These are phyloP conservation scores for Bipolaris bicolor DNA, from an alignment of 2,329 filamentous ascomycete genomes.

Conservation along the genomic window DNA sequence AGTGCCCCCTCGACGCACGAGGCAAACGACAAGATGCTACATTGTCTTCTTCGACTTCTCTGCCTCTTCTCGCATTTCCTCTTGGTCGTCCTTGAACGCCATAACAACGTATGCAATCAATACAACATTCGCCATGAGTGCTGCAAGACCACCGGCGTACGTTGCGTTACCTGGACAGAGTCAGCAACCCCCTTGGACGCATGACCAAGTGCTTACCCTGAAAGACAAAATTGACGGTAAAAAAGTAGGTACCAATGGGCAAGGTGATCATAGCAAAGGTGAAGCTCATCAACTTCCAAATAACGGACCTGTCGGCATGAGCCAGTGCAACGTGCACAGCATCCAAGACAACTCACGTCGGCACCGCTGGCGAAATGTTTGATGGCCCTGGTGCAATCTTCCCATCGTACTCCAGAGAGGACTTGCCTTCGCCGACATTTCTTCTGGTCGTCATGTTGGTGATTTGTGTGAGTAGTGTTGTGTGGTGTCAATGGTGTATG, in stretches of 20 bases:
- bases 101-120: constrained; percentile 89
- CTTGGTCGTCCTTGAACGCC: constrained; percentile 84
- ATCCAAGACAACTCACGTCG: constrained; percentile 64
- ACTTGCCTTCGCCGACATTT: constrained; percentile 70
- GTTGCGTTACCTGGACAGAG: constrained; percentile 76
- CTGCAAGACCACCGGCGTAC: constrained; percentile 82
- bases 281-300: constrained; percentile 87
- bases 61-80: constrained; percentile 55
- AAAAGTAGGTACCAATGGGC: constrained; percentile 88
- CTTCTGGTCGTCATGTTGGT: constrained; percentile 71
- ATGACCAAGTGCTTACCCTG: constrained; percentile 61
- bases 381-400: constrained; percentile 59
- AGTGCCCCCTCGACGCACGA: background rate
- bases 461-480: background rate
- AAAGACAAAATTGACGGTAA: constrained; percentile 78
- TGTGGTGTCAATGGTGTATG: constrained; percentile 7
- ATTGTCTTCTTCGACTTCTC: constrained; percentile 49
- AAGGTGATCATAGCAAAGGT: constrained; percentile 88
- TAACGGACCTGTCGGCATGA: constrained; percentile 69
- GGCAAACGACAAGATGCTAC: constrained; percentile 19
- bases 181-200: constrained; percentile 8
- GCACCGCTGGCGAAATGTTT: constrained; percentile 81
- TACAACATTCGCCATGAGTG: constrained; percentile 89
- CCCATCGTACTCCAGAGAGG: constrained; percentile 57
- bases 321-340: background rate